These are phyloP conservation scores for Candida nanaspora DNA, from an alignment of 805 yeast genomes.

Conservation along the genomic window DNA sequence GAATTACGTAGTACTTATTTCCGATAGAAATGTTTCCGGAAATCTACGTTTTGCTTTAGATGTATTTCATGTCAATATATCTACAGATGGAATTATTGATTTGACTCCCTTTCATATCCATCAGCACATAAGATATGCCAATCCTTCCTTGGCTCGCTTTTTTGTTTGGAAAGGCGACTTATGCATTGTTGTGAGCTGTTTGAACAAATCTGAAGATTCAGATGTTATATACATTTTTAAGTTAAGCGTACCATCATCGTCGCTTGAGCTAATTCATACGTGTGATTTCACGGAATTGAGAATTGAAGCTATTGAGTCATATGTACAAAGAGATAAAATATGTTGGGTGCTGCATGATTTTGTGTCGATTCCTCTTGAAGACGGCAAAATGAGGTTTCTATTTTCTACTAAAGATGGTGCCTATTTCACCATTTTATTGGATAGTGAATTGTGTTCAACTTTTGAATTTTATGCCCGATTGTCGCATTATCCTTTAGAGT, in stretches of 20 bases:
- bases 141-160: neutral
- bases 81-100: neutral
- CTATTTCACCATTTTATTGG: conserved; percentile 7
- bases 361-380: neutral
- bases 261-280: too few relatives aligned
- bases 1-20: conserved; percentile 9
- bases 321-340: too few relatives aligned
- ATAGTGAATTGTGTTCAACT: conserved; percentile 5
- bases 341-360: conserved; percentile 7
- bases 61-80: neutral
- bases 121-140: neutral
- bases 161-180: too few relatives aligned
- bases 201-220: too few relatives aligned
- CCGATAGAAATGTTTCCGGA: conserved; percentile 5
- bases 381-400: conserved; percentile 2
- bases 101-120: neutral
- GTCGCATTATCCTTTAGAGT: conserved; percentile 7
- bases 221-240: too few relatives aligned
- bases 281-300: too few relatives aligned
- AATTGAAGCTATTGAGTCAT: too few relatives aligned
- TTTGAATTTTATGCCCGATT: neutral
- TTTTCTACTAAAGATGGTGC: conserved; percentile 20
- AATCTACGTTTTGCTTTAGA: neutral
- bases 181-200: too few relatives aligned
- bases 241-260: too few relatives aligned